Percentiles rank a stretch among this genome's conserved stretches.
These are phyloP conservation scores for Aspergillus conjunctus DNA, from an alignment of 495 filamentous ascomycete species.

Conservation along the genomic window DNA sequence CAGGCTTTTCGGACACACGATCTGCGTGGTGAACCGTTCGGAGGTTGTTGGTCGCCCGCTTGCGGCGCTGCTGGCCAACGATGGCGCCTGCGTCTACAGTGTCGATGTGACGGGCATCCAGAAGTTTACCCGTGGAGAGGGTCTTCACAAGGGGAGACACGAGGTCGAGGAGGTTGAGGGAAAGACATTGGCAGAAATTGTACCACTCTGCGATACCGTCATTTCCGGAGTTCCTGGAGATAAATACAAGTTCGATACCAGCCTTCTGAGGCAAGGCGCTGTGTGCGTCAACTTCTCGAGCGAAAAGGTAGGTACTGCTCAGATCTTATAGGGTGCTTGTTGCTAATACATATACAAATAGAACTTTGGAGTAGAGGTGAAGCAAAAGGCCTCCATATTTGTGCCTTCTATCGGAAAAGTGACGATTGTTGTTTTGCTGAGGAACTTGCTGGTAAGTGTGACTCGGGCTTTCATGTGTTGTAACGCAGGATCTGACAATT, in stretches of 20 bases:
- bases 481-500: constrained; percentile 5
- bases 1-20: constrained; percentile 83
- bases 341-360: constrained; percentile 26
- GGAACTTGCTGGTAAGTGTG: constrained; percentile 81
- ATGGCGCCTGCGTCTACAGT: constrained; percentile 92
- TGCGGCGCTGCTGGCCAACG: constrained; percentile 93
- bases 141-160: constrained; percentile 77
- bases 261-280: constrained; percentile 80
- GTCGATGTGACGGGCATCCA: constrained; percentile 94
- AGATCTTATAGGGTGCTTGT: neutral
- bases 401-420: constrained; percentile 97
- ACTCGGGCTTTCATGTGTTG: neutral
- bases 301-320: constrained; percentile 61
- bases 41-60: constrained; percentile 94
- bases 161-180: constrained; percentile 79
- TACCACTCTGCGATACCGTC: constrained; percentile 88
- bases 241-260: constrained; percentile 82
- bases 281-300: constrained; percentile 98
- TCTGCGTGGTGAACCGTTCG: constrained; percentile 91
- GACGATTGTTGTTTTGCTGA: constrained; percentile 85
- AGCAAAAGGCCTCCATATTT: constrained; percentile 94
- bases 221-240: constrained; percentile 90
- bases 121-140: constrained; percentile 83
- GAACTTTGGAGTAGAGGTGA: constrained; percentile 87
- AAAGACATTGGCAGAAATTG: constrained; percentile 73